phyloP scores from a whole-genome alignment of 176 grass and related monocot genomes.

The Carex kokanica region DNA sequence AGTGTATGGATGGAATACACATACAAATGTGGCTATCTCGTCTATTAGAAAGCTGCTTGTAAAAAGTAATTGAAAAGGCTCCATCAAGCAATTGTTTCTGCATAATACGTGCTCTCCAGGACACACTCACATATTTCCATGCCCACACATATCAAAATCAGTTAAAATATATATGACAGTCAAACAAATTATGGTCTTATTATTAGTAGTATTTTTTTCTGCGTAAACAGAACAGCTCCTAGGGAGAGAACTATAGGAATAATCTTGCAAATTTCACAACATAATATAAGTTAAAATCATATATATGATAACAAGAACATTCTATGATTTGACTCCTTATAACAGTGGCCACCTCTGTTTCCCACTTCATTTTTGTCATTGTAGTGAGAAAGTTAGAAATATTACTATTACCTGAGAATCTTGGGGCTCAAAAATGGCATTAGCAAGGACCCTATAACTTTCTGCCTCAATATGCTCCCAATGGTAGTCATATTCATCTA shows the following conservation, averaged over 20 bases:
- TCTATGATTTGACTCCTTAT: not conserved
- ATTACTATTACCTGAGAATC: conserved; percentile 38
- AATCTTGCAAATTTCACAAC: not conserved
- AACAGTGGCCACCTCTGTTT: not conserved
- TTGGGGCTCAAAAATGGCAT: conserved; percentile 42
- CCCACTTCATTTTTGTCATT: not conserved
- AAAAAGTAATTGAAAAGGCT: not conserved
- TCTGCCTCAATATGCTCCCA: conserved; percentile 93
- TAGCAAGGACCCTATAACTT: conserved; percentile 42
- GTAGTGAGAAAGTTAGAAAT: not conserved
- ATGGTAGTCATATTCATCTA: conserved; percentile 39
- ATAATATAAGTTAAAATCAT: not conserved
- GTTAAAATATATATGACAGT: not conserved
- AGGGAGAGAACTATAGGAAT: not conserved
- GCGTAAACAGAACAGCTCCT: not conserved
- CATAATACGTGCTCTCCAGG: not conserved
- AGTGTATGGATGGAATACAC: no score
- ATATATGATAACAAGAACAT: not conserved
- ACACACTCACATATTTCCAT: not conserved
- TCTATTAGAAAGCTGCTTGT: not conserved
- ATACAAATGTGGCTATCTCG: not conserved
- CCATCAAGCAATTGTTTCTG: not conserved
- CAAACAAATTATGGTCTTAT: conserved; percentile 4
- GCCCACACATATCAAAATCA: not conserved
- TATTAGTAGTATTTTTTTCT: not conserved